A percentile compares a stretch with the other conserved stretches of the same genome.
Evolutionary conservation across 2,329 filamentous ascomycete genomes (phyloP).

Genomic region (Paradendryphiella salina): DNA sequence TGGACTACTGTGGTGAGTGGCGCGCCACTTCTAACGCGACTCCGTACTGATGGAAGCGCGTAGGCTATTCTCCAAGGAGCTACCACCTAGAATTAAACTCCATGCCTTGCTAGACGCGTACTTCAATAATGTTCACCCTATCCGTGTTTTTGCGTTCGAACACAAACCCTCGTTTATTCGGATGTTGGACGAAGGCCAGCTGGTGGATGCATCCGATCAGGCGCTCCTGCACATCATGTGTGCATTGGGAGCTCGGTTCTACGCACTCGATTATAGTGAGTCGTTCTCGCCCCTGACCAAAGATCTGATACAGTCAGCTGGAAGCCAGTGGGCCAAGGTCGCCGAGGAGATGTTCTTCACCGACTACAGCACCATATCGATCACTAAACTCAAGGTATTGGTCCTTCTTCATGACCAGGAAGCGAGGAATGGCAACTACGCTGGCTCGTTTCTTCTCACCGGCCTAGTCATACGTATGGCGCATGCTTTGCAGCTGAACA

Average conservation of each 20-base stretch:
- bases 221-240: slow-evolving; percentile 42
- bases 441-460: slow-evolving; percentile 38
- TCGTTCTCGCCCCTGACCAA: slow-evolving; percentile 31
- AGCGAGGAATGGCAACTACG: slow-evolving; percentile 39
- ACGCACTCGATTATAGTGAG: slow-evolving; percentile 38
- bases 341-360: slow-evolving; percentile 42
- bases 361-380: slow-evolving; percentile 41
- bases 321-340: slow-evolving; percentile 40
- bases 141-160: slow-evolving; percentile 36
- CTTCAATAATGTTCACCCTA: slow-evolving; percentile 39
- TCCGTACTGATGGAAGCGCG: not conserved
- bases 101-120: slow-evolving; percentile 37
- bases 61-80: slow-evolving; percentile 31
- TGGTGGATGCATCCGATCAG: slow-evolving; percentile 34
- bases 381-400: slow-evolving; percentile 37
- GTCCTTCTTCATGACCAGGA: slow-evolving; percentile 41
- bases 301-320: slow-evolving; percentile 37
- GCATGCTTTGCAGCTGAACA: slow-evolving; percentile 40
- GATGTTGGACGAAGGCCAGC: slow-evolving; percentile 39
- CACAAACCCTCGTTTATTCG: slow-evolving; percentile 42
- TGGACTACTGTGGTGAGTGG: slow-evolving; percentile 27
- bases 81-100: slow-evolving; percentile 30
- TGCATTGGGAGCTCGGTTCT: slow-evolving; percentile 36
- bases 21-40: not conserved
- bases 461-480: slow-evolving; percentile 41